Base-by-base conservation (phyloP, 2,329 filamentous ascomycete species). In the Penicillium sp. region DNA sequence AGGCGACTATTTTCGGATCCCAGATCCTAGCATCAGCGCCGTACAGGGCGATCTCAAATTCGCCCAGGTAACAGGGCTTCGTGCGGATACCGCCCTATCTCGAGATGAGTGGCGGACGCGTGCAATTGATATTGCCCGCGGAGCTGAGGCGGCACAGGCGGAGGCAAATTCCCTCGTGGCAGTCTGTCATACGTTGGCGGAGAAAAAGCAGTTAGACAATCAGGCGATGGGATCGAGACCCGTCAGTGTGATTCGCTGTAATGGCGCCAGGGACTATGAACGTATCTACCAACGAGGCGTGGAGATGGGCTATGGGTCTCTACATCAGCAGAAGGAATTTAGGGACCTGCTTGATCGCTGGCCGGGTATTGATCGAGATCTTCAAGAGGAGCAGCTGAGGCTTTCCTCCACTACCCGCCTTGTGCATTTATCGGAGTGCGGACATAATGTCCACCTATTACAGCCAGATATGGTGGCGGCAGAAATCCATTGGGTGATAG, bases 381-480 rank as follows among this genome's bases (percentile, higher is more conserved):
- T 75, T 47, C 69, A 71, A 56, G 65, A 65, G 46, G 69, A 72
- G 22, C 72, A 76, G 58, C 55, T 76, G 37, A 51, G 52, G 29
- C 54, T 78, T 39, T 76, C 73, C 0, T 66, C 64, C 9, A 69
- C 61, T 2, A 64, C 55, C 22, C 65, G 62, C 26, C 65, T 73
- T 10, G 65, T 74, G 9, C 59, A 73, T 57, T 19, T 76, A 31
- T 59, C 65, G 10, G 71, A 74, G 19, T 74, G 71, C 58, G 74
- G 75, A 3, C 76, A 78, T 64, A 67, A 76, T 63, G 65, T 77
- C 10, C 70, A 76, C 56, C 50, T 76, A 31, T 55, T 68, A 8
- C 61, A 66, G 42, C 76, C 75, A 14, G 75, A 77, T 43, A 62
- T 73, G 19, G 64, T 78, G 48, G 72, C 68, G 7, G 60, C 68